Percentiles rank a stretch among this genome's conserved stretches.
These are phyloP conservation scores for Lyophyllum shimeji DNA, from an alignment of 768 basidiomycete species.

Conservation along the genomic window DNA sequence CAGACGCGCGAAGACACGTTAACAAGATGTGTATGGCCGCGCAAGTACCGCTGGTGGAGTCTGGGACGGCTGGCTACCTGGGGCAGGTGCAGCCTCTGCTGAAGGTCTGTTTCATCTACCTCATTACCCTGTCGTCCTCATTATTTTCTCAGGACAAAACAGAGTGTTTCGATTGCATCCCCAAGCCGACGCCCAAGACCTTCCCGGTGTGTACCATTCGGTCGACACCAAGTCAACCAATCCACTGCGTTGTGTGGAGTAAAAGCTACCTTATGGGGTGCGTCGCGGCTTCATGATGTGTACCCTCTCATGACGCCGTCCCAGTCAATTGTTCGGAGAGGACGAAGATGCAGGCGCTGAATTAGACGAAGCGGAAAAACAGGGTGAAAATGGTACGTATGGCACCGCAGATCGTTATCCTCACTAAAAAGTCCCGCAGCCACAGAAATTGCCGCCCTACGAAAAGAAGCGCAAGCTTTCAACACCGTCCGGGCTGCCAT, in stretches of 20 bases:
- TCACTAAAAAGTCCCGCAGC: constrained; percentile 41
- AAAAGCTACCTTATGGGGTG: constrained; percentile 95
- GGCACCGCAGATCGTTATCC: neutral
- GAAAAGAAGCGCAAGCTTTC: constrained; percentile 90
- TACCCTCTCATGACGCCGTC: constrained; percentile 3
- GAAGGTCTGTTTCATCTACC: constrained; percentile 51
- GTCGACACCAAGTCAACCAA: constrained; percentile 94
- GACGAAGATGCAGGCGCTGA: constrained; percentile 82
- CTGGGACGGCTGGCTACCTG: constrained; percentile 94
- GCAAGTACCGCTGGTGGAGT: constrained; percentile 87
- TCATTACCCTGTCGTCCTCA: neutral
- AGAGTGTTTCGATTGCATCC: constrained; percentile 96
- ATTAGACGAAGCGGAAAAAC: constrained; percentile 87
- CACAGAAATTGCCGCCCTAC: constrained; percentile 85
- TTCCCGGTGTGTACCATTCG: constrained; percentile 98
- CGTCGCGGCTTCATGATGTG: constrained; percentile 23
- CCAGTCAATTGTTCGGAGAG: constrained; percentile 91
- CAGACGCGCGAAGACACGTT: constrained; percentile 92
- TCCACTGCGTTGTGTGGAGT: constrained; percentile 99
- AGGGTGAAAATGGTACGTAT: constrained; percentile 85
- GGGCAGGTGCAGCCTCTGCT: constrained; percentile 95
- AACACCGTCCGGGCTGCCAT: constrained; percentile 72
- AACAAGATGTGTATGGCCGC: constrained; percentile 98
- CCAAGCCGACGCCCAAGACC: constrained; percentile 89
- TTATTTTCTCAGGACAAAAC: constrained; percentile 61